phyloP scores from a whole-genome alignment of 176 grass and related monocot species.

The Dendrocalamus sinicus region DNA sequence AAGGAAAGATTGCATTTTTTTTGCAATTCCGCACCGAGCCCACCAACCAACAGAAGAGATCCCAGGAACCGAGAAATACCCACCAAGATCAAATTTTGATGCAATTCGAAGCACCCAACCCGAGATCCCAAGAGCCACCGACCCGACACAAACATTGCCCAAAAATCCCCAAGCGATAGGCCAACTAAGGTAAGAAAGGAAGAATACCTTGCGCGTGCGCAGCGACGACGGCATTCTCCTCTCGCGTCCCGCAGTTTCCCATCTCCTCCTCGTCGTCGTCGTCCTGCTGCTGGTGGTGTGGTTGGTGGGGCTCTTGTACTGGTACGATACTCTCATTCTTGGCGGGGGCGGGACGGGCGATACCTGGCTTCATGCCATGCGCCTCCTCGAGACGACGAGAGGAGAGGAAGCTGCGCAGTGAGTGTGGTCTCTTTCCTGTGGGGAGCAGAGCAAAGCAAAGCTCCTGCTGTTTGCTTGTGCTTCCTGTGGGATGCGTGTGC shows the following conservation, averaged over 20 bases:
- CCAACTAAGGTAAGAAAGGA: background rate
- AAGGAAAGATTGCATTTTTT: background rate
- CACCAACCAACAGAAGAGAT: slow-evolving; percentile 26
- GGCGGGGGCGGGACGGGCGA: background rate
- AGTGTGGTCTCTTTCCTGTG: background rate
- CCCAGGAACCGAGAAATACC: background rate
- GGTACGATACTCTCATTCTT: background rate
- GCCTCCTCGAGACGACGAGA: background rate
- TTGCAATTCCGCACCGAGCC: background rate
- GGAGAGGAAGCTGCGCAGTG: background rate
- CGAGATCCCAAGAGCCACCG: slow-evolving; percentile 43
- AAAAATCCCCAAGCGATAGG: background rate
- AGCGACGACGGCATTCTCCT: slow-evolving; percentile 96
- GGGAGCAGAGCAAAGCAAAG: background rate
- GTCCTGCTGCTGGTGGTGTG: background rate
- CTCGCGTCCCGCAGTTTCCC: slow-evolving; percentile 93
- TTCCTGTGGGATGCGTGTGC: too few relatives aligned
- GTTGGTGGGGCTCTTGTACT: background rate
- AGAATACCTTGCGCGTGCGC: slow-evolving; percentile 83
- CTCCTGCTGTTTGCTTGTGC: background rate
- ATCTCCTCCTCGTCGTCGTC: slow-evolving; percentile 42
- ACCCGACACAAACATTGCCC: background rate
- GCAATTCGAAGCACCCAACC: slow-evolving; percentile 23
- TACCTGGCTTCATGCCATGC: slow-evolving; percentile 2
- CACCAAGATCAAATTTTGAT: slow-evolving; percentile 30